These are phyloP conservation scores for Talaromyces sp. DNA, from an alignment of 2,329 filamentous ascomycete genomes.

Conservation along the genomic window DNA sequence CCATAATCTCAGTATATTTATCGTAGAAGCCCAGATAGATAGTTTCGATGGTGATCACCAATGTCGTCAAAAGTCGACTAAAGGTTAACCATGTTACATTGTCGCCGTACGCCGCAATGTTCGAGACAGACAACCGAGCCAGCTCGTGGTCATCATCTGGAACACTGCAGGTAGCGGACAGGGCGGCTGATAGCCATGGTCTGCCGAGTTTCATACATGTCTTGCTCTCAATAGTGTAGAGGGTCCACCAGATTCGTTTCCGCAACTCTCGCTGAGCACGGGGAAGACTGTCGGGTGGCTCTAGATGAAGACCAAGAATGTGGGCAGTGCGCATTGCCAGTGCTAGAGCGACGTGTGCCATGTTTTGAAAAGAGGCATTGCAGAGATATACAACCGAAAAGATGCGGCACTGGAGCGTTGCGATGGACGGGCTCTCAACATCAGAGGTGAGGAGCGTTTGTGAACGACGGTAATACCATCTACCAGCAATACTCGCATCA, in stretches of 20 bases:
- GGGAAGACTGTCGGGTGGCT: conserved; percentile 35
- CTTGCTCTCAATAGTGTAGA: conserved; percentile 47
- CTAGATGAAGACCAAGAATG: conserved; percentile 45
- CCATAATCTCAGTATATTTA: conserved; percentile 19
- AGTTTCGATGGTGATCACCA: conserved; percentile 27
- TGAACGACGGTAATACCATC: conserved; percentile 44
- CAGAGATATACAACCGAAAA: conserved; percentile 44
- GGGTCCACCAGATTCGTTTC: conserved; percentile 49
- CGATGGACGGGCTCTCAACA: conserved; percentile 44
- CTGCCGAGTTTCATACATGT: conserved; percentile 44
- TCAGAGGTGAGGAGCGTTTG: conserved; percentile 42
- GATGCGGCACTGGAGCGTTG: conserved; percentile 46
- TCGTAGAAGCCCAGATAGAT: conserved; percentile 33
- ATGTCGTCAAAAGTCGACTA: conserved; percentile 27
- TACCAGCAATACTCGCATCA: conserved; percentile 41
- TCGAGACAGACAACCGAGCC: conserved; percentile 24
- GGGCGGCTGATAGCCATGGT: conserved; percentile 32
- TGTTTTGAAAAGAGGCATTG: conserved; percentile 46
- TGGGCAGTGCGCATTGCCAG: conserved; percentile 43
- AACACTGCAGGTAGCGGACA: conserved; percentile 29
- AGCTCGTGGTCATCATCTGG: conserved; percentile 32
- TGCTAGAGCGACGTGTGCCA: conserved; percentile 37
- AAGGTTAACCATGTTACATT: conserved; percentile 38
- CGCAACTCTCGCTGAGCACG: conserved; percentile 38
- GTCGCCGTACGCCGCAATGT: conserved; percentile 25